Conservation (phyloP, 768 basidiomycete genomes). For the Pilatotrama ljubarskyi region DNA sequence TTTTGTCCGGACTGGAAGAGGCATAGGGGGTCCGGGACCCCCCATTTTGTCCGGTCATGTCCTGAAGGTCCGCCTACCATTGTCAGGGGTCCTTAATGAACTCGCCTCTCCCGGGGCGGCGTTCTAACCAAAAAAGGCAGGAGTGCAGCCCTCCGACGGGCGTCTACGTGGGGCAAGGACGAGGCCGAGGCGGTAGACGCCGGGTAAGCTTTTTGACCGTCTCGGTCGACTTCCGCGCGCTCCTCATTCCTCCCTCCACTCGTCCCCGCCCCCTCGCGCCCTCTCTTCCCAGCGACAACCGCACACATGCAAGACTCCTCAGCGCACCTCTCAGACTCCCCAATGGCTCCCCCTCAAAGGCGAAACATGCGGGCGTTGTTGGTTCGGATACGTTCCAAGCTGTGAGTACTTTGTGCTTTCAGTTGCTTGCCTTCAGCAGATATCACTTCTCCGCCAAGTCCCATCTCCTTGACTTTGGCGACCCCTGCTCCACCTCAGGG, state of each 20-base stretch:
- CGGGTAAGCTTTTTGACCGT: conserved; percentile 20
- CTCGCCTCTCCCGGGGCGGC: not conserved
- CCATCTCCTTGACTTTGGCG: not conserved
- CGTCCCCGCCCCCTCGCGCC: not conserved
- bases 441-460: not conserved
- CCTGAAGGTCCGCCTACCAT: too few relatives aligned
- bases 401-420: conserved; percentile 1
- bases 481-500: not conserved
- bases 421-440: too few relatives aligned
- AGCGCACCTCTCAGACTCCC: not conserved
- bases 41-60: too few relatives aligned
- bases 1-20: too few relatives aligned
- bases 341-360: not conserved
- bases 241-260: not conserved
- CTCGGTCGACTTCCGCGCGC: conserved; percentile 6
- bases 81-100: too few relatives aligned
- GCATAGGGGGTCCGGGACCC: too few relatives aligned
- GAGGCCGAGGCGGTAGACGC: conserved; percentile 3
- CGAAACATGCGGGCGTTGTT: conserved; percentile 2
- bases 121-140: not conserved
- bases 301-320: not conserved
- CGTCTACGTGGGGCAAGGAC: conserved; percentile 1
- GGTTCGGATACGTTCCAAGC: conserved; percentile 15
- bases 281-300: conserved; percentile 1
- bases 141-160: not conserved